Conservation (phyloP, 495 filamentous ascomycete species). For the Talaromyces adpressus region DNA sequence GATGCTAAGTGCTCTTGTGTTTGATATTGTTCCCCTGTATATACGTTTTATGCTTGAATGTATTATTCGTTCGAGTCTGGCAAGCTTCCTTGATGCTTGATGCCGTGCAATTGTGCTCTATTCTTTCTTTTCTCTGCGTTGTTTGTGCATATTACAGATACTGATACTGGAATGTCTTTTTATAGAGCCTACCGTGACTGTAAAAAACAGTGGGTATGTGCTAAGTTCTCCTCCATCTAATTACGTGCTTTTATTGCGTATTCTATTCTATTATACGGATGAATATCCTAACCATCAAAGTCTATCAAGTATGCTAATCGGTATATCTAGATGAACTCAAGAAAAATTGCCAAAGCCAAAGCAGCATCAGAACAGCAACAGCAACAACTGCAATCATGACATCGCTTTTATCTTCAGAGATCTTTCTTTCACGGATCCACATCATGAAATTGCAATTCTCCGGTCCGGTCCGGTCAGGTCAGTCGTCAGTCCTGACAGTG, state of each 20-base stretch:
- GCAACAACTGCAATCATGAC: neutral
- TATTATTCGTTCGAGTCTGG: neutral
- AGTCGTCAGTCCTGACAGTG: neutral
- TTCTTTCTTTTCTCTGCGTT: neutral
- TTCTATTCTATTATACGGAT: neutral
- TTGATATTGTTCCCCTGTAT: neutral
- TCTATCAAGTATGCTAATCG: neutral
- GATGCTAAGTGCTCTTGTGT: slow-evolving; percentile 4
- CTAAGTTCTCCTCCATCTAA: neutral
- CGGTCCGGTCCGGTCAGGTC: neutral
- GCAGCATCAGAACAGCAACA: neutral
- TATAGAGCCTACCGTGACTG: slow-evolving; percentile 85
- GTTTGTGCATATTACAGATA: neutral
- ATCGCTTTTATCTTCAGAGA: neutral
- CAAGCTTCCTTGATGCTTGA: neutral
- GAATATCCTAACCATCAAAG: neutral
- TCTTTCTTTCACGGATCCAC: neutral
- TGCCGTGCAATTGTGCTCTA: neutral
- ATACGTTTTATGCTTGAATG: neutral
- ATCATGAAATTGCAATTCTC: neutral
- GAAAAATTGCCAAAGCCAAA: slow-evolving; percentile 10
- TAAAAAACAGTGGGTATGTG: slow-evolving; percentile 85
- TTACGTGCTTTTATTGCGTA: neutral
- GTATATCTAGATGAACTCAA: slow-evolving; percentile 23
- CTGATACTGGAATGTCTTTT: neutral